Evolutionary conservation across 768 basidiomycete genomes (phyloP).

Genomic region (Lentinula guzmanii): DNA sequence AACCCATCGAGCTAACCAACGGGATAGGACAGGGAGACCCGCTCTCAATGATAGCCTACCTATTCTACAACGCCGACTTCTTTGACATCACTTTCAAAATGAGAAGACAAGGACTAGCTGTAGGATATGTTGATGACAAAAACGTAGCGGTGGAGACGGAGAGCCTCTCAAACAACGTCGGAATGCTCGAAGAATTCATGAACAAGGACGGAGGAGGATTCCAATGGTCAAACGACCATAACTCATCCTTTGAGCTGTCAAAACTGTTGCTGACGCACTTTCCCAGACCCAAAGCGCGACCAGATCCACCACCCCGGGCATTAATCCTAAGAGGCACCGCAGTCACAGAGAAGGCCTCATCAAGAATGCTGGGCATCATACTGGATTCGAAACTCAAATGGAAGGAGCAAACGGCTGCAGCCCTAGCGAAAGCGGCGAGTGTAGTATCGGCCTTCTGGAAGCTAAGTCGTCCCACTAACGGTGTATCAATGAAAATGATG

Average conservation of each 20-base stretch:
- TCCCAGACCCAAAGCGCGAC: no score
- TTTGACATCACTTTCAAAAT: slow-evolving; percentile 10
- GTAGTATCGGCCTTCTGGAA: neutral
- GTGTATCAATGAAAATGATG: neutral
- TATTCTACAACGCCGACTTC: slow-evolving; percentile 18
- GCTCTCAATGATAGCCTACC: slow-evolving; percentile 18
- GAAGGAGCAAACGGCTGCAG: neutral
- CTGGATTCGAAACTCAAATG: no score
- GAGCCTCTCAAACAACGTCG: slow-evolving; percentile 2
- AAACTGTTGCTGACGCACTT: neutral
- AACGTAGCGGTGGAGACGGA: slow-evolving; percentile 3
- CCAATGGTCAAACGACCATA: neutral
- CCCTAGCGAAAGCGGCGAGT: neutral
- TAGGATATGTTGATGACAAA: slow-evolving; percentile 16
- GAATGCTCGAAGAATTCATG: slow-evolving; percentile 11
- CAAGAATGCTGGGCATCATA: no score
- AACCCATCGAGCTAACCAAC: slow-evolving; percentile 9
- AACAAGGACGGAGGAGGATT: neutral
- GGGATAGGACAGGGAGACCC: slow-evolving; percentile 23
- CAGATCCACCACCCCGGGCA: no score
- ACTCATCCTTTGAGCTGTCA: neutral
- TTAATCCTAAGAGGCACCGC: no score
- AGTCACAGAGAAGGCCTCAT: no score
- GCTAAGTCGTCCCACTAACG: neutral
- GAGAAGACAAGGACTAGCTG: neutral